Evolutionary conservation across 2,329 filamentous ascomycete genomes (phyloP).

Genomic region (Trichoderma sp.): DNA sequence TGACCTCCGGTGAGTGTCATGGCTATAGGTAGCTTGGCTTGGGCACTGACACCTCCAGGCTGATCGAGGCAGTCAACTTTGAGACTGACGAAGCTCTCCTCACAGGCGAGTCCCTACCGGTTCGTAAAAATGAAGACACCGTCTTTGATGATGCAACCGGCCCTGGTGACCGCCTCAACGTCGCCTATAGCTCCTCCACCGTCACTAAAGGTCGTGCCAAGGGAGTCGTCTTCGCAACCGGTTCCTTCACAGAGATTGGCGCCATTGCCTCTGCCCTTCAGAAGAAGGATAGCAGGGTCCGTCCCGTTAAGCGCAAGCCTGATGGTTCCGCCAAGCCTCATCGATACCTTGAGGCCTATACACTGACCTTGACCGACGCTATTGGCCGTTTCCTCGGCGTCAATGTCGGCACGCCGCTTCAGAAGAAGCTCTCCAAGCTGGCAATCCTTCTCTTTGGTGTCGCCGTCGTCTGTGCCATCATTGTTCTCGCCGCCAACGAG

Average conservation of each 20-base stretch:
- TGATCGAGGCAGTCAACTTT: not conserved
- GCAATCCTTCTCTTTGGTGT: not conserved
- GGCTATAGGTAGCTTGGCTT: not conserved
- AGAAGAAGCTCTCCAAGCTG: not conserved
- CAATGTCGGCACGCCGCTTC: not conserved
- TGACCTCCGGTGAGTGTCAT: not conserved
- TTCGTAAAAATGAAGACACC: not conserved
- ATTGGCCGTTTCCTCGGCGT: not conserved
- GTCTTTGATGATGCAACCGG: not conserved
- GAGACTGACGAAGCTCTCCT: not conserved
- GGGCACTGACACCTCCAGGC: not conserved
- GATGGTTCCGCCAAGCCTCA: not conserved
- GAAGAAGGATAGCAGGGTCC: not conserved
- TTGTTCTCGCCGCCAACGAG: not conserved
- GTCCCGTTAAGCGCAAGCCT: not conserved
- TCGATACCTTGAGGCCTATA: not conserved
- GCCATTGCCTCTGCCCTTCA: not conserved
- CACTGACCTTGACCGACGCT: not conserved
- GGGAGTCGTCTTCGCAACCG: not conserved
- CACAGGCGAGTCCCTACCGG: not conserved
- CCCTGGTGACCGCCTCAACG: not conserved
- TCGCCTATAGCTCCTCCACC: not conserved
- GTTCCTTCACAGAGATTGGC: not conserved
- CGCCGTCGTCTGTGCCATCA: not conserved
- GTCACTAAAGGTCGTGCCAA: not conserved